A percentile compares a stretch with the other conserved stretches of the same genome.
Conservation (phyloP, 352 stramenopile genomes). For the Pythium volutum region DNA sequence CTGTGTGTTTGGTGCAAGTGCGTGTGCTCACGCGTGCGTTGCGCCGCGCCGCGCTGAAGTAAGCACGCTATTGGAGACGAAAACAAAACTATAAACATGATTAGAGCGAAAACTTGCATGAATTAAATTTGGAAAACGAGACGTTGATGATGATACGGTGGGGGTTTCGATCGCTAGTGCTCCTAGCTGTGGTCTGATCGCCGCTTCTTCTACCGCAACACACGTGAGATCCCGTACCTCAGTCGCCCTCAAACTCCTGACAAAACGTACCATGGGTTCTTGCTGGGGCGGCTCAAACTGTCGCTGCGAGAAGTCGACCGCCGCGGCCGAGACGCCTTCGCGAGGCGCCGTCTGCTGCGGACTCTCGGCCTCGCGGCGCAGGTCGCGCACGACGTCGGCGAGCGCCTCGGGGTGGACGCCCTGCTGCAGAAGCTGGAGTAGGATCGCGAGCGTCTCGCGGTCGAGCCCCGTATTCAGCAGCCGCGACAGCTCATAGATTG, state of each 20-base stretch:
- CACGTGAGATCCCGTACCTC: background rate
- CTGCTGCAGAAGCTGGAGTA: constrained; percentile 87
- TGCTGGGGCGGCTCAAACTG: constrained; percentile 23
- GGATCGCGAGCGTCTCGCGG: constrained; percentile 83
- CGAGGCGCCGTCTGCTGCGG: background rate
- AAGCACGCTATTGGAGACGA: background rate
- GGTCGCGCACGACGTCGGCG: constrained; percentile 86
- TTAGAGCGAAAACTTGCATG: background rate
- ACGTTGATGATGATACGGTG: background rate
- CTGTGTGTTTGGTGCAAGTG: constrained; percentile 38
- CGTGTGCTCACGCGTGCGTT: constrained; percentile 60
- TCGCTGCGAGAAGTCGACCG: constrained; percentile 13
- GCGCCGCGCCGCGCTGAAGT: constrained; percentile 47
- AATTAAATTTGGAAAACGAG: background rate
- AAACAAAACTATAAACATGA: constrained; percentile 8
- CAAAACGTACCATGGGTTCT: constrained; percentile 22
- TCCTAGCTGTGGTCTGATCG: constrained; percentile 24
- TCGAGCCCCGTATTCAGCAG: constrained; percentile 90
- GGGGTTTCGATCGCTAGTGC: constrained; percentile 6
- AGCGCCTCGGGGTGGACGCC: constrained; percentile 90
- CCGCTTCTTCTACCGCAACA: constrained; percentile 30
- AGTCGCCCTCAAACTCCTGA: background rate
- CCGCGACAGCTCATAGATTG: constrained; percentile 88
- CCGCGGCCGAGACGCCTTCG: background rate
- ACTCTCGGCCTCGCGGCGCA: constrained; percentile 68